Conservation (phyloP, 2,329 filamentous ascomycete genomes). For the Magnaporthales sp. region DNA sequence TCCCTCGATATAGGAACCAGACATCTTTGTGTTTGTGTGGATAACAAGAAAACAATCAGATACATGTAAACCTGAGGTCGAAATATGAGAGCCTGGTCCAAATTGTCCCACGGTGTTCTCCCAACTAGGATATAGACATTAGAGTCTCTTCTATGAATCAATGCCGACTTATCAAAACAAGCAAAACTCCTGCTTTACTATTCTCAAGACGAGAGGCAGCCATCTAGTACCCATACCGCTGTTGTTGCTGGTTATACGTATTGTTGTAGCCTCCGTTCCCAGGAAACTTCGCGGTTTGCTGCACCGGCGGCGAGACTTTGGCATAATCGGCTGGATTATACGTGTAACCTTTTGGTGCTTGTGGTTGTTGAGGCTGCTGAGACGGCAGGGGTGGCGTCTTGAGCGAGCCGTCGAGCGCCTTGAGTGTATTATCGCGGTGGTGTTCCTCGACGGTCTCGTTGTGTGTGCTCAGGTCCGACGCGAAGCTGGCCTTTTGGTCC, state of each 20-base stretch:
- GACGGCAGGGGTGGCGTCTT: slow-evolving; percentile 1
- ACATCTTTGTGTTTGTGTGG: neutral
- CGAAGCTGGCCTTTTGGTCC: slow-evolving; percentile 28
- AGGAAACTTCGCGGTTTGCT: neutral
- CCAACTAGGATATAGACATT: neutral
- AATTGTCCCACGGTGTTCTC: neutral
- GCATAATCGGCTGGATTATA: slow-evolving; percentile 33
- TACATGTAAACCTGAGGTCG: neutral
- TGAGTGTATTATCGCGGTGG: slow-evolving; percentile 17
- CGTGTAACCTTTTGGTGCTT: slow-evolving; percentile 12
- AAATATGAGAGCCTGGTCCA: neutral
- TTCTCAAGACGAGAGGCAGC: neutral
- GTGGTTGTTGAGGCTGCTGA: slow-evolving; percentile 11
- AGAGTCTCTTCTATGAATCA: neutral
- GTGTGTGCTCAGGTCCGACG: slow-evolving; percentile 37
- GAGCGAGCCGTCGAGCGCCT: slow-evolving; percentile 14
- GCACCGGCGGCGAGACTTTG: slow-evolving; percentile 8
- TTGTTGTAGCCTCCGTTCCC: neutral
- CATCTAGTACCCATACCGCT: slow-evolving; percentile 3
- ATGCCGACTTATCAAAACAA: neutral
- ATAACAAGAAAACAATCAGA: neutral
- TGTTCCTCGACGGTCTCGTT: slow-evolving; percentile 38
- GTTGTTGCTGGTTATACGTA: neutral
- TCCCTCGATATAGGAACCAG: neutral
- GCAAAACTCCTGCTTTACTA: neutral